These are phyloP conservation scores for Penicillium sp. DNA, from an alignment of 2,329 filamentous ascomycete species.

Conservation along the genomic window DNA sequence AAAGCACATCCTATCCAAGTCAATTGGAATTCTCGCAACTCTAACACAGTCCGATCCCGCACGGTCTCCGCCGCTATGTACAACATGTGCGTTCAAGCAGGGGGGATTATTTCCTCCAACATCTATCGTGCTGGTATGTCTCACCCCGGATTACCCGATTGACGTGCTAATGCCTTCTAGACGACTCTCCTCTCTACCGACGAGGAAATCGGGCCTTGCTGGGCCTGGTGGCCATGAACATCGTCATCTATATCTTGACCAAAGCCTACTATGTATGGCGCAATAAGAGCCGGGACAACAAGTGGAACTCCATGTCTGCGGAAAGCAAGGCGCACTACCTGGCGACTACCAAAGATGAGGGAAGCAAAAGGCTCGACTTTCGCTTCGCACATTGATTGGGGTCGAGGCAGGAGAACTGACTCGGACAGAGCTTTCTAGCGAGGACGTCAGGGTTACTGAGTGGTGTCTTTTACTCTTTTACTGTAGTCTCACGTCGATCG, in stretches of 20 bases:
- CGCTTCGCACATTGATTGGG: slow-evolving; percentile 31
- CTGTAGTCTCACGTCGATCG: too few species aligned
- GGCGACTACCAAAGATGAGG: slow-evolving; percentile 31
- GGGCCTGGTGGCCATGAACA: slow-evolving; percentile 23
- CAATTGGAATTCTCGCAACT: slow-evolving; percentile 40
- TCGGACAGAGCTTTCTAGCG: too few species aligned
- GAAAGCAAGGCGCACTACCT: slow-evolving; percentile 31
- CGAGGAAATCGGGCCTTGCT: slow-evolving; percentile 41
- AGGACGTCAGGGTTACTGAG: too few species aligned
- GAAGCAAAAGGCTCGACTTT: slow-evolving; percentile 38
- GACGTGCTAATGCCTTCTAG: slow-evolving; percentile 7
- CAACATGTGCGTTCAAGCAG: slow-evolving; percentile 41
- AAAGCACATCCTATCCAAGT: slow-evolving; percentile 54
- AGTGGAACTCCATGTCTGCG: slow-evolving; percentile 33
- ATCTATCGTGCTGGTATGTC: slow-evolving; percentile 34
- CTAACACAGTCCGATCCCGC: slow-evolving; percentile 39
- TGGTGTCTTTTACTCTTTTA: too few species aligned
- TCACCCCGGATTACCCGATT: not conserved
- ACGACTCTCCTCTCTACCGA: slow-evolving; percentile 47
- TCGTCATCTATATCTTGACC: slow-evolving; percentile 28
- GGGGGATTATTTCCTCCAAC: slow-evolving; percentile 36
- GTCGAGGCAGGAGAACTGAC: not conserved
- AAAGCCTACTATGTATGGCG: slow-evolving; percentile 35
- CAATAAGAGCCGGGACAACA: slow-evolving; percentile 28
- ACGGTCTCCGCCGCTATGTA: slow-evolving; percentile 40